Base-by-base conservation (phyloP, 352 stramenopile species). In the Phytophthora foliorum region DNA sequence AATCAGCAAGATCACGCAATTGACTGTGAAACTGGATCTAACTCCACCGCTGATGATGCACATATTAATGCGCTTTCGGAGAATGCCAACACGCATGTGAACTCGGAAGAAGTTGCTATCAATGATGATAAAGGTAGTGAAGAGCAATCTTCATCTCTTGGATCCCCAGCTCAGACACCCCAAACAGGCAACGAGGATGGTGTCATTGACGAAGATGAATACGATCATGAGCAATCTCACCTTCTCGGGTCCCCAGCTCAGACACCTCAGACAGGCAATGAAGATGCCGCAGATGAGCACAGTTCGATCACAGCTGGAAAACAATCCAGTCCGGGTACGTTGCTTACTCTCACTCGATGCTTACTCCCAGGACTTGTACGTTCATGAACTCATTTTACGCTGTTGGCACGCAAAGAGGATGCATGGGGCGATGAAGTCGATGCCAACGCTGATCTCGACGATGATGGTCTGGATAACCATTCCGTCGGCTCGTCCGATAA, bases 271-370 rank as follows among this genome's bases (percentile, higher is more conserved):
- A 70, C 52, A 46, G 69, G 65, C 44, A 57, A 63, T 41, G 56
- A 69, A 70, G 59, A 75, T 67, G 54, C 39, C 45, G 17, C 57
- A 59, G 72, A 72, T 17, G 75, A 81, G n/a, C 69, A 75, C 32
- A 81, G 57, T 44, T 77, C 74, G 10, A 81, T 62, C 19, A 56
- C 60, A 25, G 22, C 39, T 41, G 66, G 48, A 45, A 80, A 83
- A 21, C 72, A 80, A 29, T 80, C 52, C 6, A 84, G 74, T 55
- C 74, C 74, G 65, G 74, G 79, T 87, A 70, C 46, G 44, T 57
- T 63, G 10, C 25, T 1, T 60, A 29, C 42, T 16, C 19, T 46
- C 3, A 25, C 6, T n/a, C n/a, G n/a, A n/a, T 46, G 17, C 36
- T 53, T 57, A 13, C 22, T 31, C 34, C 49, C 67, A 16, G 17